Base-by-base conservation (phyloP, 129 eudicot species). In the Kitagawia praeruptora region DNA sequence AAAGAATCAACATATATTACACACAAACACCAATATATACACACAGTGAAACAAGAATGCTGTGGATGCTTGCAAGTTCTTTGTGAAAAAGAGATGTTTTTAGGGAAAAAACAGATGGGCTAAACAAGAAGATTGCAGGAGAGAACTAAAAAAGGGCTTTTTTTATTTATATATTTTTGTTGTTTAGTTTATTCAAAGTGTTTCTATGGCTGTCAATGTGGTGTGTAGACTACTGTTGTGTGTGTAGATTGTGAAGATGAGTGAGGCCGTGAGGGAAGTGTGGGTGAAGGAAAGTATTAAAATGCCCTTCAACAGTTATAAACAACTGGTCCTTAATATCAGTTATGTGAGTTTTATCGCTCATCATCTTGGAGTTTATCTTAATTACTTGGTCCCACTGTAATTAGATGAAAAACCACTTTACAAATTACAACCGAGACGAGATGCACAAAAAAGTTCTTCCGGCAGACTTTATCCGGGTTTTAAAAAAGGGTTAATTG, bases 191-290 rank as follows among this genome's bases (percentile, higher is more conserved):
- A 9, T n/a, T 61, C 69, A 61, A 61, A 61, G 34, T 61, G 69
- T 61, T 61, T 61, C 69, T n/a, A 61, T 61, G 69, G 69, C 34
- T n/a, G 69, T 61, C 69, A 61, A 61, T 61, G 69, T 61, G 34
- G 5, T 61, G 34, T 46, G 49, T 46, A 0, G 49, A 46, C 15
- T 46, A 25, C 16, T 61, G 37, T 61, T 61, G 34, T 51, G 61
- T 58, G 34, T n/a, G 66, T 58, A 18, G 63, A 53, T 19, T 18
- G 25, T 16, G 63, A 53, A 34, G 37, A 34, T 34, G 37, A 34
- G 37, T 34, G 37, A n/a, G n/a, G n/a, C n/a, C n/a, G n/a, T n/a
- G n/a, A 34, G 63, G n/a, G 18, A 2, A 21, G 67, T 58, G 67
- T 8, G 3, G 31, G 15, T 18, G 0, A n/a, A 25, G 28, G 0